Evolutionary conservation across 768 basidiomycete genomes (phyloP), one percentile per base, ranked within the genome.

Genomic region (Psilocybe subaeruginosa): DNA sequence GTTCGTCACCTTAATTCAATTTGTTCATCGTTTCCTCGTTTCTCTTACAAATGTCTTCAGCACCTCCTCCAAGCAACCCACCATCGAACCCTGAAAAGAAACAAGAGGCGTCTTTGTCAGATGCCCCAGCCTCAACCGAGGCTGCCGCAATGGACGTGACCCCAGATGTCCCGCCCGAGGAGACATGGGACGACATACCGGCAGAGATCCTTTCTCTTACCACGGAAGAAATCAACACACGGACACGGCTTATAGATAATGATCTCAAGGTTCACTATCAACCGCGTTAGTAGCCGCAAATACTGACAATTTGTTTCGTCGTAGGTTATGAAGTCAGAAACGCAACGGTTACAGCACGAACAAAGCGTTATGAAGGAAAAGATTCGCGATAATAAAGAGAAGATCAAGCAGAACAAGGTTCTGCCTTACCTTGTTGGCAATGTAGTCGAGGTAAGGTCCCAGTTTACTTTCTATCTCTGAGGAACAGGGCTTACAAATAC

Each of bases 371-470:
- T 99, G 97, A 91, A 93, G 73, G 96, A 98, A 82, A 97, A 97
- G 84, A 97, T 99, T 71, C 88, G 93, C 56, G 97, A 99, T 72
- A 99, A 98, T 64, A 90, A 91, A 49, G 95, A 97, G 78, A 99
- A 99, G 80, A 93, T 99, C 66, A 97, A 97, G 77, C 97, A 99
- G 85, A 99, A 99, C 77, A 99, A 99, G 77, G 95, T 97, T 11
- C 79, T 99, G 46, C 97, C 97, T 5, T 99, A 99, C 76, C 87
- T 99, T 56, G 97, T 99, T 39, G 95, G 92, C 14, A 97, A 99
- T 70, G 93, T 99, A 37, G 95, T 99, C 16, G 97, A 99, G 86
- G 95, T 96, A 68, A 59, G 84, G 71, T 17, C 35, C 41, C 19
- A 11, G 17, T 53, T 43, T 33, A 14, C 23, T 17, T 31, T 6